Conservation (phyloP, 768 basidiomycete genomes). For the Boletellus emodensis region DNA sequence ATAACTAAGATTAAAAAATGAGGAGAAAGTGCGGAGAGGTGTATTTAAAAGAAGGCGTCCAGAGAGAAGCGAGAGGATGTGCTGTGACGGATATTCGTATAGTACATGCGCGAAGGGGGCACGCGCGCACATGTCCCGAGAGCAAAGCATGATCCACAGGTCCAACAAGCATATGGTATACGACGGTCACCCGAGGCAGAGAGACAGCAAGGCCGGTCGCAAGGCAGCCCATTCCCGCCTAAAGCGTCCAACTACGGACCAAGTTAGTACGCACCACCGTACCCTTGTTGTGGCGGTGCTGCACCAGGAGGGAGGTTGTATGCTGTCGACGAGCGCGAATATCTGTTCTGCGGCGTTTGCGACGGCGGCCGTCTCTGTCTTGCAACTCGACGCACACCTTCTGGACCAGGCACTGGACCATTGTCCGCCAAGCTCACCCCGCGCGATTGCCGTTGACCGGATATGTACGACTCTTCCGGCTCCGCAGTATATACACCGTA, state of each 20-base stretch:
- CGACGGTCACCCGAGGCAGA: too few relatives aligned
- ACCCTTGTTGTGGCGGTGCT: conserved; percentile 50
- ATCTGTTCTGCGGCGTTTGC: conserved; percentile 62
- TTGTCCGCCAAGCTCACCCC: conserved; percentile 79
- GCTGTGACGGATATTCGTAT: too few relatives aligned
- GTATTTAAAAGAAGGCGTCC: too few relatives aligned
- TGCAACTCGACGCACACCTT: conserved; percentile 77
- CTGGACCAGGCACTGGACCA: conserved; percentile 77
- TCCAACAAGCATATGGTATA: too few relatives aligned
- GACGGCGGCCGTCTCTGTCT: conserved; percentile 62
- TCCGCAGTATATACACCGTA: conserved; percentile 32
- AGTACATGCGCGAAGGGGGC: too few relatives aligned
- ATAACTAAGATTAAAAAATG: too few relatives aligned
- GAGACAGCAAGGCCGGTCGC: too few relatives aligned
- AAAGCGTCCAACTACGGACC: conserved; percentile 1
- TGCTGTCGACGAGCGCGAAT: conserved; percentile 55
- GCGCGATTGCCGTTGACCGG: conserved; percentile 33
- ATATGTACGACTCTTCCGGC: conserved; percentile 33
- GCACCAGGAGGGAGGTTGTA: conserved; percentile 70
- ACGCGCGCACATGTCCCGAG: too few relatives aligned
- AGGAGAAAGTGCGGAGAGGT: too few relatives aligned
- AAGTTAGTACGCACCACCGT: conserved; percentile 13
- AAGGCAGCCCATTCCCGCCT: conserved; percentile 3
- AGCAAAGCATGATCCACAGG: too few relatives aligned
- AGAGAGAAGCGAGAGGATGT: too few relatives aligned